A percentile compares a stretch with the other conserved stretches of the same genome.
Conservation (phyloP, 1,284 basidiomycete species). For the Kwoniella shivajii region DNA sequence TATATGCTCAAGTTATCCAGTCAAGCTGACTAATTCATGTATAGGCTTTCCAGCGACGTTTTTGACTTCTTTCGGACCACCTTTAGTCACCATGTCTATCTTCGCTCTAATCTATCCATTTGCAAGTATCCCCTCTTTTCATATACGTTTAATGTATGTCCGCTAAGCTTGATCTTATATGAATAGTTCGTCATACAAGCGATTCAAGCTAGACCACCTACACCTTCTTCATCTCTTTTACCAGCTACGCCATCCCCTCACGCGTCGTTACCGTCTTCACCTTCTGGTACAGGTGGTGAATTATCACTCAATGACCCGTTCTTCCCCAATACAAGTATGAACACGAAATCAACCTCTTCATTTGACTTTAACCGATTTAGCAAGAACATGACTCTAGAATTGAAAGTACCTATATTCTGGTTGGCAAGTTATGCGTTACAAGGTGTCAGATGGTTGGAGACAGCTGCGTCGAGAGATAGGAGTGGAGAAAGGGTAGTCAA, state of each 20-base stretch:
- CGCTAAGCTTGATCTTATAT: no score
- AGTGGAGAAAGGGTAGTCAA: neutral
- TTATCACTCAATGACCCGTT: constrained; percentile 23
- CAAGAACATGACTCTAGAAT: neutral
- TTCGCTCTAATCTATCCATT: constrained; percentile 54
- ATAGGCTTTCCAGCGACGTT: constrained; percentile 47
- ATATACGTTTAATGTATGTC: no score
- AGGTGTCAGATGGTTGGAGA: constrained; percentile 40
- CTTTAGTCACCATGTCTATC: constrained; percentile 51
- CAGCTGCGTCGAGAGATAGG: constrained; percentile 35
- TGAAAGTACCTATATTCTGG: constrained; percentile 44
- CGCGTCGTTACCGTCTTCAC: constrained; percentile 26
- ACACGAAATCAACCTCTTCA: neutral
- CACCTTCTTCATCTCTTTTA: constrained; percentile 18
- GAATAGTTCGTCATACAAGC: constrained; percentile 52
- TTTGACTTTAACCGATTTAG: neutral
- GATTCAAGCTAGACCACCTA: constrained; percentile 44
- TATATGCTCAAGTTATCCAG: neutral
- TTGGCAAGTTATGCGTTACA: constrained; percentile 42
- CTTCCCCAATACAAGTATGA: constrained; percentile 11
- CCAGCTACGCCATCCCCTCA: constrained; percentile 35
- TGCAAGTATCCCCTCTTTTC: constrained; percentile 32
- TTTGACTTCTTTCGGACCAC: constrained; percentile 48
- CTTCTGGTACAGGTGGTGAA: constrained; percentile 10
- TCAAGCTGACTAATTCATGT: neutral